Conservation (phyloP, 1,139 yeast species). For the Wickerhamiella infanticola region DNA sequence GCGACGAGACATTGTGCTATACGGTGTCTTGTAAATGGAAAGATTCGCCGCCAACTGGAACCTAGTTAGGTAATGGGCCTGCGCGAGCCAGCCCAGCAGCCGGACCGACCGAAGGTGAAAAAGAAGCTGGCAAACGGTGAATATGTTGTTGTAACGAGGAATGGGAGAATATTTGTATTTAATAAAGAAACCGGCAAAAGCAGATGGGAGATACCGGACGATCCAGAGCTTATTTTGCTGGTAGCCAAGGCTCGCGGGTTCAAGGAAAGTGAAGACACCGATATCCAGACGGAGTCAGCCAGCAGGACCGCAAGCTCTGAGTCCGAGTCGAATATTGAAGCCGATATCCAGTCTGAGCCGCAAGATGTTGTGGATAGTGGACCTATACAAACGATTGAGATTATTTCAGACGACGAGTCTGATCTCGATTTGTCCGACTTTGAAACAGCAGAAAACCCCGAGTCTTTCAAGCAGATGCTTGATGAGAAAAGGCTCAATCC, state of each 20-base stretch:
- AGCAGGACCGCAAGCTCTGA: no score
- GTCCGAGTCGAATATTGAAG: no score
- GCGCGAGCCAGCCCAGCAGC: neutral
- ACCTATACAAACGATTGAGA: no score
- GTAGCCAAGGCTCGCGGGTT: slow-evolving; percentile 1
- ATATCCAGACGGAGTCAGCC: no score
- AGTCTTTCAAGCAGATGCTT: slow-evolving; percentile 16
- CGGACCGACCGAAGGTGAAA: neutral
- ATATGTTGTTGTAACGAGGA: neutral
- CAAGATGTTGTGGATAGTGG: no score
- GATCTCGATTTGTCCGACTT: no score
- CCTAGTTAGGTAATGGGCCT: neutral
- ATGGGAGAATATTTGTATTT: neutral
- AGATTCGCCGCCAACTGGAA: neutral
- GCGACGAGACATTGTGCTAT: slow-evolving; percentile 30
- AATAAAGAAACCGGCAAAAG: neutral
- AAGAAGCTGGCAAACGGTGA: neutral
- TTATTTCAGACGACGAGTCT: no score
- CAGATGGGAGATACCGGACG: neutral
- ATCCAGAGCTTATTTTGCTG: neutral
- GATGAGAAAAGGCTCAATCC: slow-evolving; percentile 24
- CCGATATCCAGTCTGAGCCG: no score
- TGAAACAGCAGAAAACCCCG: no score
- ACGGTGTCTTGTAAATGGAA: neutral
- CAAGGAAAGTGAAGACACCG: no score